Base-by-base conservation (phyloP, 345 rosid genomes). In the Abelmoschus esculentus region DNA sequence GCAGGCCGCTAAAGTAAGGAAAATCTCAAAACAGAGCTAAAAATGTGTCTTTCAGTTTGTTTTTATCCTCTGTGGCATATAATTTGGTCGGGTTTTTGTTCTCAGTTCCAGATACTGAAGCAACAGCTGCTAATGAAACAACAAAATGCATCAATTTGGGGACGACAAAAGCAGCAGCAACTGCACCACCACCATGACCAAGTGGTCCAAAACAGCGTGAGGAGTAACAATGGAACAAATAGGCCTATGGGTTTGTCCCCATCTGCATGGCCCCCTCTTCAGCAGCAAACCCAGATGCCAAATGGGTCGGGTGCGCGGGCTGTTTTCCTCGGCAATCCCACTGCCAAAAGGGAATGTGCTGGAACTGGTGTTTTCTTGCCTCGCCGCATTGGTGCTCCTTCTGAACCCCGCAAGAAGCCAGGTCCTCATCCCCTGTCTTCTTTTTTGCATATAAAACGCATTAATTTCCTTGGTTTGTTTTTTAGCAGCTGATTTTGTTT, bases 321-420 rank as follows among this genome's bases (percentile, higher is more conserved):
- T 58, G 87, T 84, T 12, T 81, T 87, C 44, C 83, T 86, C 7
- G 89, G 90, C 5, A 65, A 81, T 15, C 73, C 77, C 0, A 49
- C 79, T 13, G 80, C 54, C 0, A 88, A 86, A 78, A 78, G 80
- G 29, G 88, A 83, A 64, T 84, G 82, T 55, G 77, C 93, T 6
- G 98, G 97, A 3, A 93, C 98, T 3, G 97, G 96, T 7, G 96
- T 93, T 7, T 93, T 93, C 83, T 73, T 91, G 58, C 98, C 97
- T 14, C 96, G 91, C 5, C 82, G 84, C 4, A 40, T 70, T 8
- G 78, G 80, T 57, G 40, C 80, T 1, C 64, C 76, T 2, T 1
- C 80, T 32, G 87, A 81, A 22, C 28, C 81, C 42, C 82, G 85
- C 10, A 86, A 86, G 79, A 89, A 91, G 75, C 60, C 85, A 29